Base-by-base conservation (phyloP, 352 stramenopile genomes). In the Phytophthora parvispora region DNA sequence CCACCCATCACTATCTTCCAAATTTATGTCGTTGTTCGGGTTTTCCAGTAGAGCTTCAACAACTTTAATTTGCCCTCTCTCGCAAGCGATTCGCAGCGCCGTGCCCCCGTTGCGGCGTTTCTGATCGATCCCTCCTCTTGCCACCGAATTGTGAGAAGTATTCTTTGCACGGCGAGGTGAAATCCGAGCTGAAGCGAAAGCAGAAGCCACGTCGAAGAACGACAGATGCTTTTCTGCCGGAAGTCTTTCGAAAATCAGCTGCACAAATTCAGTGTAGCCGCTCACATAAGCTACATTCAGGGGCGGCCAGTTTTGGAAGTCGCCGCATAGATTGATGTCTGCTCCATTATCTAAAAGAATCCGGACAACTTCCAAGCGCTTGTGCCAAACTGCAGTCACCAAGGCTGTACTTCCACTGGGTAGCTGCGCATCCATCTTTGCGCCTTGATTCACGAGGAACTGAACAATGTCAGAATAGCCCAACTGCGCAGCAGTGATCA, bases 331-430 rank as follows among this genome's bases (percentile, higher is more conserved):
- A 31, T 28, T 58, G 25, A 65, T 40, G 29, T 65, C 32, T 4
- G 58, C 58, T 12, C 58, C 58, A n/a, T 51, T 57, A 40, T 65
- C 58, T 13, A 65, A n/a, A 24, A 65, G 58, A 38, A 65, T 58
- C 7, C 58, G 58, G 31, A 65, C 58, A 31, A 65, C 45, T 4
- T 34, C 58, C n/a, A 57, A 8, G 1, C 58, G 58, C 15, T 57
- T 65, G 45, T 58, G 25, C 58, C 58, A 65, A 25, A 55, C 47
- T 3, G 58, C 58, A 29, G 58, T 65, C 0, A 58, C 13, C 34
- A 65, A 43, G 2, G 58, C 58, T 20, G 58, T 65, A 3, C 58
- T 27, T 20, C 58, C 58, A 48, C 58, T 65, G 2, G 58, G 47
- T 13, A 65, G 27, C 10, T 29, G 31, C 12, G 31, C 32, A 40